Evolutionary conservation across 176 grass and related monocot genomes (phyloP), one percentile per base, ranked within the genome.

Genomic region (Oropetium thomaeum): DNA sequence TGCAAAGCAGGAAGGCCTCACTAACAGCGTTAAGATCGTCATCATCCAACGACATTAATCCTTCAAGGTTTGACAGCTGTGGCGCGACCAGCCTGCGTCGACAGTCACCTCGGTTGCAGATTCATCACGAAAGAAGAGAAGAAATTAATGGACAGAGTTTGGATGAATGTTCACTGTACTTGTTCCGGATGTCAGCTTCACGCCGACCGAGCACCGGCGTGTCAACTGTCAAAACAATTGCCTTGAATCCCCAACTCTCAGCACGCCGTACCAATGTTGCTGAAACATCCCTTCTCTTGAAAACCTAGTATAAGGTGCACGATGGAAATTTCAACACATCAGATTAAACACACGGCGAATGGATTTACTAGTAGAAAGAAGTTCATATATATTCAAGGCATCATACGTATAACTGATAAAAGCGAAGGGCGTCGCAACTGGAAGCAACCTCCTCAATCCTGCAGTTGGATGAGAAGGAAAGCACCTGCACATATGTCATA

Each of bases 401-500:
- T 53, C 77, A 69, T 93, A 95, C 96, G 82, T 95, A 92, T 92
- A 99, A 84, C 70, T 99, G 96, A 76, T 63, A 99, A 90, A 99
- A 99, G 38, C 89, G 89, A 88, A 92, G 51, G 29, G 82, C 87
- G 33, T 67, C 49, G 31, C 91, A 88, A 79, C 91, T 92, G 35
- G 82, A 94, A 55, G 79, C 87, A 74, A 99, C 91, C 17, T 99
- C 91, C 82, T 95, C 91, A 29, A 99, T 70, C 44, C 27, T 95
- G 84, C 84, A 91, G 70, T 35, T 92, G 22, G 96, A 88, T 63
- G 59, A 1, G 55, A 85, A 92, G 60, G 96, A 98, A 58, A 98
- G 75, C 25, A 94, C 91, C 91, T 98, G 71, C n/a, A n/a, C n/a
- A n/a, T 8, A 47, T 62, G 45, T 57, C 28, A 76, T 52, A 26